A percentile compares a stretch with the other conserved stretches of the same genome.
phyloP scores from a whole-genome alignment of 768 basidiomycete species.

The Neoboletus magnificus region DNA sequence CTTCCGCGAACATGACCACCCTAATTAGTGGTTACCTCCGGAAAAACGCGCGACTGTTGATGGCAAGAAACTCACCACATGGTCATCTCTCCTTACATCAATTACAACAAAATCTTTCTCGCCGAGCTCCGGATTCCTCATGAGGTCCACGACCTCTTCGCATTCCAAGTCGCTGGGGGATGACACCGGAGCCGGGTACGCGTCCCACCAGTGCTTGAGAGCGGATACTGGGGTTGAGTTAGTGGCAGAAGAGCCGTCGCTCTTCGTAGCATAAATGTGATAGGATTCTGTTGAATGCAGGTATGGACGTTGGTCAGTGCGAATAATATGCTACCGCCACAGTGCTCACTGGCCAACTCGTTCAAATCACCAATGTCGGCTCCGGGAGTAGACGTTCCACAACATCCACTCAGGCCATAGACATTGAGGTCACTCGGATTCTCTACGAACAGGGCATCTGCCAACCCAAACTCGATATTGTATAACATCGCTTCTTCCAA shows the following conservation, averaged over 20 bases:
- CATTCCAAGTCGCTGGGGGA: conserved; percentile 29
- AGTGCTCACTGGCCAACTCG: conserved; percentile 41
- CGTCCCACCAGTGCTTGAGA: conserved; percentile 52
- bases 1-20: conserved; percentile 55
- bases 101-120: conserved; percentile 40
- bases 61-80: conserved; percentile 32
- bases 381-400: not conserved
- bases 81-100: conserved; percentile 49
- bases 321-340: not conserved
- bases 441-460: conserved; percentile 42
- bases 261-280: conserved; percentile 46
- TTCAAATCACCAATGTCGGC: conserved; percentile 36
- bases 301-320: not conserved
- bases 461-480: not conserved
- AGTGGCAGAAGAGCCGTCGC: not conserved
- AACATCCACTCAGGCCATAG: conserved; percentile 26
- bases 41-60: not conserved
- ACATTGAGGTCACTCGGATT: conserved; percentile 41
- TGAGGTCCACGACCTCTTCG: conserved; percentile 37
- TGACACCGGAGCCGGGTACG: conserved; percentile 41
- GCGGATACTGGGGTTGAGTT: conserved; percentile 7
- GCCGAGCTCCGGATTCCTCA: conserved; percentile 11
- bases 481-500: not conserved
- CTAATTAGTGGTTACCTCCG: conserved; percentile 26
- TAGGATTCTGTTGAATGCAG: conserved; percentile 38